phyloP scores from a whole-genome alignment of 306 rosid species.

The Amphicarpaea edgeworthii region DNA sequence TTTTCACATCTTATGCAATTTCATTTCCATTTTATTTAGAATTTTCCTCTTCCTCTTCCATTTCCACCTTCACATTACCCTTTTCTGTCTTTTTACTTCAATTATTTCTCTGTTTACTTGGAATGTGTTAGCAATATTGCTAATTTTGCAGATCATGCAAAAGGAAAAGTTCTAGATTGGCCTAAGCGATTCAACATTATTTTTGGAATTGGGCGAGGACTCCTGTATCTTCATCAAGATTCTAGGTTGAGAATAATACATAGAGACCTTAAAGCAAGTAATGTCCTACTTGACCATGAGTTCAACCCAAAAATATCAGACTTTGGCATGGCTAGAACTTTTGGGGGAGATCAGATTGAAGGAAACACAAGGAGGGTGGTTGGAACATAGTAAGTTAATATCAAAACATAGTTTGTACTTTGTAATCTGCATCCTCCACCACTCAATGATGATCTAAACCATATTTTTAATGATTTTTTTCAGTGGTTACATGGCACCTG shows the following conservation, averaged over 20 bases:
- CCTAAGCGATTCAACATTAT: slow-evolving; percentile 53
- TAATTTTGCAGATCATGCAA: slow-evolving; percentile 43
- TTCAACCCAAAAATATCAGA: slow-evolving; percentile 49
- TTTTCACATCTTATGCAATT: background rate
- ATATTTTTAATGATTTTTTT: background rate
- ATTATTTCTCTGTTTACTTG: background rate
- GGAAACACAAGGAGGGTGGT: slow-evolving; percentile 48
- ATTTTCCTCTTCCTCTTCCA: background rate
- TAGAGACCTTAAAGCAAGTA: slow-evolving; percentile 50
- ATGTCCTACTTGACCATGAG: slow-evolving; percentile 44
- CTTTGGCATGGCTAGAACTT: slow-evolving; percentile 54
- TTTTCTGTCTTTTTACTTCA: background rate
- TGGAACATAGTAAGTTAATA: slow-evolving; percentile 53
- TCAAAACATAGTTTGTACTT: background rate
- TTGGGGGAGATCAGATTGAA: slow-evolving; percentile 48
- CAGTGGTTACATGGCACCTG: slow-evolving; percentile 53
- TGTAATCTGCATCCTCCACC: background rate
- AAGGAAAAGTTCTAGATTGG: slow-evolving; percentile 50
- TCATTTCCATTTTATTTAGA: slow-evolving; percentile 12
- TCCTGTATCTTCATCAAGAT: slow-evolving; percentile 68
- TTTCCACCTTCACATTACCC: background rate
- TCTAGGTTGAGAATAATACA: slow-evolving; percentile 52
- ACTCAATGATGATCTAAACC: background rate
- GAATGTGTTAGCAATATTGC: slow-evolving; percentile 7
- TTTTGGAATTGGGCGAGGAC: slow-evolving; percentile 63